Evolutionary conservation across 2,329 filamentous ascomycete species (phyloP).

Genomic region (Pyricularia grisea): DNA sequence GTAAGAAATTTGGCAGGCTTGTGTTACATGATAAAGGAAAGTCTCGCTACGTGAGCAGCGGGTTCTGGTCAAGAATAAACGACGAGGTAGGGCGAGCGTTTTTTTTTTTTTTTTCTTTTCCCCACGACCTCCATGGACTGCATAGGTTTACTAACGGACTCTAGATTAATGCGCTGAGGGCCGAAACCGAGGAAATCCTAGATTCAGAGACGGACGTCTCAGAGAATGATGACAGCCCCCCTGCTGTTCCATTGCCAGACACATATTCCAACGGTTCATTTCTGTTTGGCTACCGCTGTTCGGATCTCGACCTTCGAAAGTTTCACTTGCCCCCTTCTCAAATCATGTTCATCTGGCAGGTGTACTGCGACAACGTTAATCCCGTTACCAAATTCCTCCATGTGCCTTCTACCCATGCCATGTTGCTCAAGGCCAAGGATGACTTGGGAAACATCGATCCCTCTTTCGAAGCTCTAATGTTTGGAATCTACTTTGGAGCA

Average conservation of each 20-base stretch:
- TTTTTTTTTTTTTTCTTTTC: no score
- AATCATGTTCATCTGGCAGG: constrained; percentile 58
- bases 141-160: neutral
- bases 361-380: constrained; percentile 66
- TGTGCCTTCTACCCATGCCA: constrained; percentile 53
- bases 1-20: constrained; percentile 54
- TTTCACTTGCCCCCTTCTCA: constrained; percentile 59
- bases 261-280: constrained; percentile 57
- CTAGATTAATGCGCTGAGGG: constrained; percentile 35
- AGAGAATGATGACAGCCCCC: constrained; percentile 45
- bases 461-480: constrained; percentile 52
- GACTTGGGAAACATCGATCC: constrained; percentile 48
- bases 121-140: constrained; percentile 1
- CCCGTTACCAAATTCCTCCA: constrained; percentile 64
- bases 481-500: constrained; percentile 50
- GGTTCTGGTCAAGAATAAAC: constrained; percentile 67
- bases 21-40: constrained; percentile 61
- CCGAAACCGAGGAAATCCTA: constrained; percentile 37
- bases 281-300: constrained; percentile 63
- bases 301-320: constrained; percentile 54
- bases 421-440: constrained; percentile 50
- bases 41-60: constrained; percentile 65
- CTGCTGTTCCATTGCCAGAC: constrained; percentile 25
- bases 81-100: constrained; percentile 48
- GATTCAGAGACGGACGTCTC: constrained; percentile 49